Conservation (phyloP, 2,329 filamentous ascomycete genomes). For the Chaetomium strumarium region DNA sequence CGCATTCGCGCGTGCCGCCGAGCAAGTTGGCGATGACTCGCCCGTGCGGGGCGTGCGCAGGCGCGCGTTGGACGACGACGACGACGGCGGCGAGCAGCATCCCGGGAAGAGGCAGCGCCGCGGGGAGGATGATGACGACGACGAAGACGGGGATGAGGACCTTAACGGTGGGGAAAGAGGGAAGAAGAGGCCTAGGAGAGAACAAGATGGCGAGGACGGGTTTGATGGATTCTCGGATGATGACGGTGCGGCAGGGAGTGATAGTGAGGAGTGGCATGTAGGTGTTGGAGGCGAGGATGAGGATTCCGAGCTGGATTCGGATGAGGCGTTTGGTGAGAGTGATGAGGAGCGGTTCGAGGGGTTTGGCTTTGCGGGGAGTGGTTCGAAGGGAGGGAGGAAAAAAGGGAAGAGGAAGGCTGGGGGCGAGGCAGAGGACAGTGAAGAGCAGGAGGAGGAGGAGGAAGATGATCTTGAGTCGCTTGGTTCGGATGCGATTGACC, state of each 20-base stretch:
- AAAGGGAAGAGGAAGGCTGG: conserved; percentile 36
- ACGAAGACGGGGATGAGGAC: conserved; percentile 38
- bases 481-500: conserved; percentile 53
- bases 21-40: conserved; percentile 40
- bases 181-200: conserved; percentile 35
- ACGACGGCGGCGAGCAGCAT: conserved; percentile 25
- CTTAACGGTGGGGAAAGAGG: conserved; percentile 31
- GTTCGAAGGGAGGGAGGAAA: conserved; percentile 55
- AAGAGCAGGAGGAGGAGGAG: conserved; percentile 48
- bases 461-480: conserved; percentile 54
- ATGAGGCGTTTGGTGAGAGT: conserved; percentile 81
- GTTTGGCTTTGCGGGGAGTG: conserved; percentile 73
- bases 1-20: conserved; percentile 52
- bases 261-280: conserved; percentile 81
- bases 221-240: conserved; percentile 54
- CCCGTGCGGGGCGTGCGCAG: conserved; percentile 31
- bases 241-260: conserved; percentile 53
- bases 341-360: conserved; percentile 72
- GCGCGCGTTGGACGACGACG: conserved; percentile 48
- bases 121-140: conserved; percentile 28
- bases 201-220: conserved; percentile 52
- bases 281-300: conserved; percentile 57
- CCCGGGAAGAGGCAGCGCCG: conserved; percentile 38
- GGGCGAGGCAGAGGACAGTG: conserved; percentile 41
- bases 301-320: conserved; percentile 59